phyloP scores from a whole-genome alignment of 2,329 filamentous ascomycete species.

The Blastomyces parvus region DNA sequence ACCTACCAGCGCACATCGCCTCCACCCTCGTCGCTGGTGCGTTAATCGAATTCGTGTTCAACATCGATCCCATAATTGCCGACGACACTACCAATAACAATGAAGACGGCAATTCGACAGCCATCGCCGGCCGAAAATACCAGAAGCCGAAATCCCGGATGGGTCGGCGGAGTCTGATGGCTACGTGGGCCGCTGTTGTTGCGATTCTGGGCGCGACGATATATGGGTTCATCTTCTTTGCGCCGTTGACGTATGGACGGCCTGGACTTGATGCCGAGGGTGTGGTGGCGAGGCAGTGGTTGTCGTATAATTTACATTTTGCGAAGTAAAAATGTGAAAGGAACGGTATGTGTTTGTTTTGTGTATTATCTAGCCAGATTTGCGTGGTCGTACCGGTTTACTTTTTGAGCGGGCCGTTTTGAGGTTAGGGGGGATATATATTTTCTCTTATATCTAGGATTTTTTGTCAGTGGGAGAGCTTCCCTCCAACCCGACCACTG shows the following conservation, averaged over 20 bases:
- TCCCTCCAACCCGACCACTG: neutral
- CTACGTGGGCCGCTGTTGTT: constrained; percentile 66
- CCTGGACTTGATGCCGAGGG: constrained; percentile 72
- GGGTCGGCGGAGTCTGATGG: constrained; percentile 64
- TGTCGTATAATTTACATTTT: constrained; percentile 96
- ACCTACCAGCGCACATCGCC: constrained; percentile 86
- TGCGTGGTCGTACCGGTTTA: neutral
- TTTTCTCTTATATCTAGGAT: neutral
- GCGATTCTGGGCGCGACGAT: constrained; percentile 60
- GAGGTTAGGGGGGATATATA: neutral
- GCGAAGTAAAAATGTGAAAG: constrained; percentile 60
- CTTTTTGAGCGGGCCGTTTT: neutral
- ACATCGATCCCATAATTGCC: constrained; percentile 61
- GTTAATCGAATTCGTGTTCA: constrained; percentile 92
- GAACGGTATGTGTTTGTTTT: neutral
- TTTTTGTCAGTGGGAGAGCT: neutral
- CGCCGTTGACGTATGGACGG: constrained; percentile 89
- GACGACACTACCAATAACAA: constrained; percentile 34
- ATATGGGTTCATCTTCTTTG: constrained; percentile 84
- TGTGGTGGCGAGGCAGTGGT: constrained; percentile 81
- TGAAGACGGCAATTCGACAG: constrained; percentile 31
- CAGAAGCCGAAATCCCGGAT: constrained; percentile 74
- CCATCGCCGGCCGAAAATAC: constrained; percentile 45
- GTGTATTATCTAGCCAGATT: neutral
- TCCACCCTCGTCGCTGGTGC: constrained; percentile 84